A percentile compares a stretch with the other conserved stretches of the same genome.
Evolutionary conservation across 1,139 yeast species (phyloP).

Genomic region (Williopsis jadinii): DNA sequence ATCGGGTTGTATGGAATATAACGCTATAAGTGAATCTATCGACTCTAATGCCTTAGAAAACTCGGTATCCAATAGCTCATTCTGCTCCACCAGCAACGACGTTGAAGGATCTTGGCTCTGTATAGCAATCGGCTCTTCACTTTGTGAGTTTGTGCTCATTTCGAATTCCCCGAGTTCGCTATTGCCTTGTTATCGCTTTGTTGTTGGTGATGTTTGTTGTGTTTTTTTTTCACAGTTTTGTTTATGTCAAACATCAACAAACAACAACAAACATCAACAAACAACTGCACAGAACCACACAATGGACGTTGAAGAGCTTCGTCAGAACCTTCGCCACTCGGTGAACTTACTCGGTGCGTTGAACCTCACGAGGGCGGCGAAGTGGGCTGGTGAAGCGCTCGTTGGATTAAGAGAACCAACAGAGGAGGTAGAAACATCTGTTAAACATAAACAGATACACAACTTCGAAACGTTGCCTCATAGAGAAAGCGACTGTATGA

Average conservation of each 20-base stretch:
- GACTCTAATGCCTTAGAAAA: constrained; percentile 5
- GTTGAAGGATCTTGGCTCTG: constrained; percentile 2
- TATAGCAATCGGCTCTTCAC: constrained; percentile 2
- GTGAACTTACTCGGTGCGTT: constrained; percentile 35
- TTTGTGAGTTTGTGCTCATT: not conserved
- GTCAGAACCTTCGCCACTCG: constrained; percentile 28
- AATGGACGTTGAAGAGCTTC: not conserved
- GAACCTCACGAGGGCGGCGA: constrained; percentile 60
- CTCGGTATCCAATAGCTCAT: constrained; percentile 8
- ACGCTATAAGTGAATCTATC: constrained; percentile 10
- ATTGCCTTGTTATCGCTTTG: not conserved
- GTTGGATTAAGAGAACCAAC: constrained; percentile 32
- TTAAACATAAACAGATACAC: no score
- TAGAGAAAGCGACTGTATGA: constrained; percentile 19
- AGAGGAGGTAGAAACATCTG: no score
- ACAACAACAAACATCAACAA: constrained; percentile 3
- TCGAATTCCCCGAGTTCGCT: not conserved
- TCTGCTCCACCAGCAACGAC: constrained; percentile 6
- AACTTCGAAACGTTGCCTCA: no score
- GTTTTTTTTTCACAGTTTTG: not conserved
- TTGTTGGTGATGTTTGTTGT: not conserved
- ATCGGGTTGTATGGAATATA: constrained; percentile 12
- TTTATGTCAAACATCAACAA: not conserved
- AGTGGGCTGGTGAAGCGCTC: constrained; percentile 81
- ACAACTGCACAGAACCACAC: not conserved